Percentiles rank a stretch among this genome's conserved stretches.
phyloP scores from a whole-genome alignment of 768 basidiomycete genomes.

The Trametes villosa region DNA sequence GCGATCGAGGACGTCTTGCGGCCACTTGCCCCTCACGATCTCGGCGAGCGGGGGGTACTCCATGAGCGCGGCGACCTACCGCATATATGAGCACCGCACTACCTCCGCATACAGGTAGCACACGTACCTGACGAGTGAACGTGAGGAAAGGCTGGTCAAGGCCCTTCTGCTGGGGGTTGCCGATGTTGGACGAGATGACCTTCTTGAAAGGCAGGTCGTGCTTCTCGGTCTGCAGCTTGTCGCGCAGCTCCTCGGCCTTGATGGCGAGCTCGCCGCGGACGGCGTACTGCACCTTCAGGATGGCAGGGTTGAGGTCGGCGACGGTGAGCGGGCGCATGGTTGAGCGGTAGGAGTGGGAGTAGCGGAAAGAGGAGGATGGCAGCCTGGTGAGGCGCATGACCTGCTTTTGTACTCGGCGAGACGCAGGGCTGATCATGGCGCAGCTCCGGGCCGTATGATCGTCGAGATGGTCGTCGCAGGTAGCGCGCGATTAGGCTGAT shows the following conservation, averaged over 20 bases:
- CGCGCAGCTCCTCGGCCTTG: conserved; percentile 84
- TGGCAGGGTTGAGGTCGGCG: conserved; percentile 79
- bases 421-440: conserved; percentile 22
- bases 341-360: conserved; percentile 13
- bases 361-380: conserved; percentile 6
- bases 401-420: conserved; percentile 21
- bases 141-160: conserved; percentile 93
- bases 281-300: conserved; percentile 92
- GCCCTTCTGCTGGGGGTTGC: conserved; percentile 96
- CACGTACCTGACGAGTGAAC: conserved; percentile 81
- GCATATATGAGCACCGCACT: background rate
- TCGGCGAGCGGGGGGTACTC: conserved; percentile 89
- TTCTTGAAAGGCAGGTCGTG: conserved; percentile 78
- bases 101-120: background rate
- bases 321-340: conserved; percentile 54
- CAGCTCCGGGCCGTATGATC: no score
- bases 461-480: conserved; percentile 16
- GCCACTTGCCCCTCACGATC: conserved; percentile 79
- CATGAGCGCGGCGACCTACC: conserved; percentile 83
- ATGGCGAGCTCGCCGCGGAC: conserved; percentile 97
- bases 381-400: conserved; percentile 18
- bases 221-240: conserved; percentile 57
- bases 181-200: conserved; percentile 95
- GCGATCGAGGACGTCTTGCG: conserved; percentile 81
- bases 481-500: background rate